Evolutionary conservation across 2,329 filamentous ascomycete genomes (phyloP).

Genomic region (Curvularia sp.): DNA sequence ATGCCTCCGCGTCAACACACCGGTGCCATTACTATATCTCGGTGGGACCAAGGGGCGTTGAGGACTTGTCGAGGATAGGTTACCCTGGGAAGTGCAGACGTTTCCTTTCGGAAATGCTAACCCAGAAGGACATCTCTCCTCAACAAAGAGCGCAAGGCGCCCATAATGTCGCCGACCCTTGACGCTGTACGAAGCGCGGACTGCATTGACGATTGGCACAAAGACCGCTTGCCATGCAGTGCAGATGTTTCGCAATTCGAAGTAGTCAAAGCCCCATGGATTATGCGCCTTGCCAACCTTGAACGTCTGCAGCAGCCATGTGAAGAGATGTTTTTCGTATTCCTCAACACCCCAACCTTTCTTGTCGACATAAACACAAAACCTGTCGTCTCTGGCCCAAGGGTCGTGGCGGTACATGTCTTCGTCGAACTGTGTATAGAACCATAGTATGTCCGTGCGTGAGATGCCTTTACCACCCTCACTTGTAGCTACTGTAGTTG

Average conservation of each 20-base stretch:
- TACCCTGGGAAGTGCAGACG: conserved; percentile 18
- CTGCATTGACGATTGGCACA: conserved; percentile 40
- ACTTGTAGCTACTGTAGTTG: conserved; percentile 8
- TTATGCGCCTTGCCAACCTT: conserved; percentile 42
- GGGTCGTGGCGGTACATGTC: conserved; percentile 38
- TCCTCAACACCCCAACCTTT: conserved; percentile 34
- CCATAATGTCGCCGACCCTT: conserved; percentile 41
- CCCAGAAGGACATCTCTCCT: conserved; percentile 35
- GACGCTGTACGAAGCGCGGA: conserved; percentile 38
- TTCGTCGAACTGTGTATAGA: conserved; percentile 44
- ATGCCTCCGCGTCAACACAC: conserved; percentile 27
- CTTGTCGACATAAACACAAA: conserved; percentile 35
- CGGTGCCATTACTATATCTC: conserved; percentile 4
- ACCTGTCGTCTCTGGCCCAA: conserved; percentile 22
- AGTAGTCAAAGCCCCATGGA: conserved; percentile 37
- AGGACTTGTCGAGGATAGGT: conserved; percentile 29
- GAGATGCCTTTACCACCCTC: conserved; percentile 20
- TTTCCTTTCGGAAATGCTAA: conserved; percentile 45
- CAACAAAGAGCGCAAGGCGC: conserved; percentile 42
- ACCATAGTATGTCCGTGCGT: conserved; percentile 38
- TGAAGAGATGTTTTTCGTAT: conserved; percentile 44
- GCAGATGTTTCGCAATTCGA: conserved; percentile 37
- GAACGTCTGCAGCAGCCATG: conserved; percentile 44
- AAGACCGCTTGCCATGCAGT: conserved; percentile 41
- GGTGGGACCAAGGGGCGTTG: conserved; percentile 31